These are phyloP conservation scores for Apophysomyces sp. DNA, from an alignment of 371 early-diverging fungal species.

Conservation along the genomic window DNA sequence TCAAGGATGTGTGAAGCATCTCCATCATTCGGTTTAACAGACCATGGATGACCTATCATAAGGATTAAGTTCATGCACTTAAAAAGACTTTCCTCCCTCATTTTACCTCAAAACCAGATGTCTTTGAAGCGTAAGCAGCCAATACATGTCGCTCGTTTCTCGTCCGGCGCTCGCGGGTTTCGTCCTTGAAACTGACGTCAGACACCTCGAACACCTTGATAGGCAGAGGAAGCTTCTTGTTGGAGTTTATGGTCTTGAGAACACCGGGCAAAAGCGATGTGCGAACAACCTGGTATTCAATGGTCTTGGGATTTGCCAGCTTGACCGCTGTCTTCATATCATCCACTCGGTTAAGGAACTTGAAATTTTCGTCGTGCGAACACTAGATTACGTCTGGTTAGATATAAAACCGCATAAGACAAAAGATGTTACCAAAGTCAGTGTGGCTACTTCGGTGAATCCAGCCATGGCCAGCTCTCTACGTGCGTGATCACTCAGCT, in stretches of 20 bases:
- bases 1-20: slow-evolving; percentile 66
- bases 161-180: slow-evolving; percentile 75
- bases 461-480: slow-evolving; percentile 92
- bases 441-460: slow-evolving; percentile 95
- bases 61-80: neutral
- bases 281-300: slow-evolving; percentile 96
- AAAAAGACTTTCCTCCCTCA: too few species aligned
- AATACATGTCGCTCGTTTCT: slow-evolving; percentile 92
- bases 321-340: slow-evolving; percentile 81
- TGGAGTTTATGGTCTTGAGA: slow-evolving; percentile 93
- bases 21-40: slow-evolving; percentile 89
- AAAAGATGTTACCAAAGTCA: slow-evolving; percentile 76
- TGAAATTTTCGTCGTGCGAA: slow-evolving; percentile 96
- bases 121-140: slow-evolving; percentile 86
- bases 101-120: slow-evolving; percentile 92
- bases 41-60: slow-evolving; percentile 79
- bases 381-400: slow-evolving; percentile 60
- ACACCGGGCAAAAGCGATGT: slow-evolving; percentile 95
- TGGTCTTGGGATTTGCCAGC: slow-evolving; percentile 95
- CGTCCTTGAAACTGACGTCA: slow-evolving; percentile 93
- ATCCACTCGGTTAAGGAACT: slow-evolving; percentile 78
- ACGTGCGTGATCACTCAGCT: slow-evolving; percentile 89
- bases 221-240: slow-evolving; percentile 93
- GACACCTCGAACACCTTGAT: slow-evolving; percentile 97
- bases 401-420: neutral